Percentiles rank a stretch among this genome's conserved stretches.
Conservation (phyloP, 768 basidiomycete genomes). For the Psilocybe tampanensis region DNA sequence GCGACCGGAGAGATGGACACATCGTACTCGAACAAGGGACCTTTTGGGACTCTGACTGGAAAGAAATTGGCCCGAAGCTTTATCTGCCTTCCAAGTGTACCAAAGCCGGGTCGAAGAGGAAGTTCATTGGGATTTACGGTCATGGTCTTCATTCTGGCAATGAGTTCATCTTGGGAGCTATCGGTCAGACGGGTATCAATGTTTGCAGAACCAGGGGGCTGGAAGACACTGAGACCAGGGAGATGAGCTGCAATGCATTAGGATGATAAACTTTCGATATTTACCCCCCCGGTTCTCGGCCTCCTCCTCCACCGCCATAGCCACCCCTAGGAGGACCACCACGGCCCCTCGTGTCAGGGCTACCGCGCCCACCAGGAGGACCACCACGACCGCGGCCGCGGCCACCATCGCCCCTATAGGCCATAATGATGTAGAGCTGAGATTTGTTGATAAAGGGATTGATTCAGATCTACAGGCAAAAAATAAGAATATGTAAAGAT, state of each 20-base stretch:
- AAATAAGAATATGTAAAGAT: not conserved
- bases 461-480: constrained; percentile 3
- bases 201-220: constrained; percentile 34
- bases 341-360: constrained; percentile 15
- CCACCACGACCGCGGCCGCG: constrained; percentile 40
- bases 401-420: constrained; percentile 35
- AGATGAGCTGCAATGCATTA: not conserved
- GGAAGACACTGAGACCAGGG: constrained; percentile 37
- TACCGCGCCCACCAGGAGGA: constrained; percentile 30
- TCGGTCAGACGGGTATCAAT: constrained; percentile 47
- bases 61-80: constrained; percentile 72
- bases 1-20: constrained; percentile 55
- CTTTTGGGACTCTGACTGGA: constrained; percentile 53
- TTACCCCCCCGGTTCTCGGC: constrained; percentile 44
- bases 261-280: not conserved
- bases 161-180: constrained; percentile 42
- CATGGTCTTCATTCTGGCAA: constrained; percentile 37
- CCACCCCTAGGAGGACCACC: constrained; percentile 29
- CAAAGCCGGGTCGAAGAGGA: constrained; percentile 62
- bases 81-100: constrained; percentile 48
- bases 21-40: constrained; percentile 61
- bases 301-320: constrained; percentile 34
- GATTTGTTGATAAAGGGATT: not conserved
- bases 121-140: constrained; percentile 40
- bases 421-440: constrained; percentile 19